These are phyloP conservation scores for Omphalea diandra DNA, from an alignment of 441 rosid genomes.

Conservation along the genomic window DNA sequence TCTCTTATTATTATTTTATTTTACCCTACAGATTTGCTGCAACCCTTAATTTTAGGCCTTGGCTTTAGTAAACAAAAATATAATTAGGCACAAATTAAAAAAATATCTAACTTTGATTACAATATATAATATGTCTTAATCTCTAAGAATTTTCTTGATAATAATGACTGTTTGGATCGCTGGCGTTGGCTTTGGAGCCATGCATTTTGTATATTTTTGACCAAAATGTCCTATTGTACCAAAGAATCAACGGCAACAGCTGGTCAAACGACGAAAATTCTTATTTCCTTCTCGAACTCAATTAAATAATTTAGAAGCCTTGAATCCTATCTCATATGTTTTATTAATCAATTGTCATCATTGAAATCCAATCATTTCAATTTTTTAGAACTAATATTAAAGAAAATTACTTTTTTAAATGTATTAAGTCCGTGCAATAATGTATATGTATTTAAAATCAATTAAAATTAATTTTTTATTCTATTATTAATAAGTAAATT, in stretches of 20 bases:
- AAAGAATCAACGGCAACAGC: conserved; percentile 20
- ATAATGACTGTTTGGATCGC: neutral
- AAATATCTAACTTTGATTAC: neutral
- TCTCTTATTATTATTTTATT: neutral
- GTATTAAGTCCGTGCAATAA: no score
- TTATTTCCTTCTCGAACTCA: no score
- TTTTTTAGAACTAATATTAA: no score
- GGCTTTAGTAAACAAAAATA: neutral
- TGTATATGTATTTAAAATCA: no score
- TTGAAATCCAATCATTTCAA: no score
- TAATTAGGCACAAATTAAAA: neutral
- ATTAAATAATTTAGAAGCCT: no score
- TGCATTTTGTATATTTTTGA: conserved; percentile 21
- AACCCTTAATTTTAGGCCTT: neutral
- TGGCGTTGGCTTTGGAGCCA: neutral
- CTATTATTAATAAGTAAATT: no score
- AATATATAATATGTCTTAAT: neutral
- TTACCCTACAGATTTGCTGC: neutral
- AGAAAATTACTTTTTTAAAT: no score
- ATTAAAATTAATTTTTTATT: no score
- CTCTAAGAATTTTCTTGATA: neutral
- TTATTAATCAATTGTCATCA: no score
- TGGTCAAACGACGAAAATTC: conserved; percentile 23
- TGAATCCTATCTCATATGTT: no score
- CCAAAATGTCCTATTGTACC: conserved; percentile 12